These are phyloP conservation scores for Pestalotiopsis sp. DNA, from an alignment of 2,329 filamentous ascomycete genomes.

Conservation along the genomic window DNA sequence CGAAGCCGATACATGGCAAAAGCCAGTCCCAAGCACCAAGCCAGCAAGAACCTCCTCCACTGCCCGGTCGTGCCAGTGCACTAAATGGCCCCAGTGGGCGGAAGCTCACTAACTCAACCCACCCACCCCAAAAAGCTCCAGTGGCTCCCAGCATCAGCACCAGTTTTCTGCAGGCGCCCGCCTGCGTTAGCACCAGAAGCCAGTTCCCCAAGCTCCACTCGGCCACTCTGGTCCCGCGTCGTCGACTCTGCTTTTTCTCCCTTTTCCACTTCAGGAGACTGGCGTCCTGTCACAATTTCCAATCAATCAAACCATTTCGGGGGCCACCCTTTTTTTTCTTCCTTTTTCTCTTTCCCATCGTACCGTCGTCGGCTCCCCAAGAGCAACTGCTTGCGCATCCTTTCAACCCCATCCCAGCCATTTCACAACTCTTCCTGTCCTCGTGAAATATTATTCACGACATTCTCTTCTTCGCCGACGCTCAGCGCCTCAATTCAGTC, in stretches of 20 bases:
- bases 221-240: slow-evolving; percentile 1
- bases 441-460: slow-evolving; percentile 2
- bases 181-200: not conserved
- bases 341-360: slow-evolving; percentile 28
- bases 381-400: slow-evolving; percentile 2
- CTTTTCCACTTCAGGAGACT: slow-evolving; percentile 15
- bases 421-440: slow-evolving; percentile 7
- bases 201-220: not conserved
- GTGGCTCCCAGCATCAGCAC: not conserved
- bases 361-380: slow-evolving; percentile 12
- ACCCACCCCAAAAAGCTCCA: not conserved
- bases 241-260: not conserved
- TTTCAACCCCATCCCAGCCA: slow-evolving; percentile 19
- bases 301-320: slow-evolving; percentile 5
- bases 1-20: not conserved
- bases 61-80: not conserved
- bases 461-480: not conserved
- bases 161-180: not conserved
- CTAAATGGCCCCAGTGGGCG: not conserved
- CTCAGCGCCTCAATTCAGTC: not conserved
- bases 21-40: not conserved
- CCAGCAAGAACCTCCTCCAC: not conserved
- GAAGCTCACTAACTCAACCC: not conserved
- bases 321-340: slow-evolving; percentile 33
- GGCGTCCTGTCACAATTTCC: slow-evolving; percentile 31